Conservation (phyloP, 139 green algal species). For the Tetradesmus obliquus region DNA sequence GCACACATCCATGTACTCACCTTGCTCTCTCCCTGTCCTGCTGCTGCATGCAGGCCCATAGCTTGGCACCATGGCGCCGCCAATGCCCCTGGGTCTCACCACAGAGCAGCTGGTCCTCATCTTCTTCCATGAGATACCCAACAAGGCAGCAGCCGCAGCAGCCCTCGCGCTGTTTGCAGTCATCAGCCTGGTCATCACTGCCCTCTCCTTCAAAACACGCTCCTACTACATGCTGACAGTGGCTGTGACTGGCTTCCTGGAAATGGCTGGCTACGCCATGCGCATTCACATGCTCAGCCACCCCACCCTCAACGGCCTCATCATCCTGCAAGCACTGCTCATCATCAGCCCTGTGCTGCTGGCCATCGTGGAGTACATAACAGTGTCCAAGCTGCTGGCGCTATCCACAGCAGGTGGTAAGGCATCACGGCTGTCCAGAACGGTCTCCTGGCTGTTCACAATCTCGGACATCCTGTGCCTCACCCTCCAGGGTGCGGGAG, state of each 20-base stretch:
- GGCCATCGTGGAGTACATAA: slow-evolving; percentile 49
- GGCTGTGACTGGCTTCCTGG: slow-evolving; percentile 21
- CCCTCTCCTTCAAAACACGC: slow-evolving; percentile 15
- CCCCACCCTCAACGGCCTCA: not conserved
- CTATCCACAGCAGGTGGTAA: not conserved
- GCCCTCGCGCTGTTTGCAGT: slow-evolving; percentile 19
- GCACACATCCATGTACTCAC: not conserved
- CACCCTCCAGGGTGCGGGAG: not conserved
- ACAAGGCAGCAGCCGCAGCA: not conserved
- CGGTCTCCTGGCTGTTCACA: not conserved
- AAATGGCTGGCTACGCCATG: slow-evolving; percentile 28
- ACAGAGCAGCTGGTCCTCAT: not conserved
- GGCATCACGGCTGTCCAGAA: not conserved
- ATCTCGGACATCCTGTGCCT: not conserved
- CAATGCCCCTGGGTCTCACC: not conserved
- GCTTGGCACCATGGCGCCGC: not conserved
- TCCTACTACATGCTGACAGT: slow-evolving; percentile 50
- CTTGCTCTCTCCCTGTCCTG: not conserved
- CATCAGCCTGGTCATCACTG: not conserved
- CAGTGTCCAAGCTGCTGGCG: slow-evolving; percentile 41
- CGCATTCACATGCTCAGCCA: slow-evolving; percentile 27
- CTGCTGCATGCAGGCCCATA: not conserved
- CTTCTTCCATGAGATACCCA: slow-evolving; percentile 19
- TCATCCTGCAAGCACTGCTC: slow-evolving; percentile 44
- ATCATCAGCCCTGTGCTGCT: slow-evolving; percentile 53